A percentile compares a stretch with the other conserved stretches of the same genome.
Evolutionary conservation across 2,329 filamentous ascomycete genomes (phyloP).

Genomic region (Aureobasidium pullulans): DNA sequence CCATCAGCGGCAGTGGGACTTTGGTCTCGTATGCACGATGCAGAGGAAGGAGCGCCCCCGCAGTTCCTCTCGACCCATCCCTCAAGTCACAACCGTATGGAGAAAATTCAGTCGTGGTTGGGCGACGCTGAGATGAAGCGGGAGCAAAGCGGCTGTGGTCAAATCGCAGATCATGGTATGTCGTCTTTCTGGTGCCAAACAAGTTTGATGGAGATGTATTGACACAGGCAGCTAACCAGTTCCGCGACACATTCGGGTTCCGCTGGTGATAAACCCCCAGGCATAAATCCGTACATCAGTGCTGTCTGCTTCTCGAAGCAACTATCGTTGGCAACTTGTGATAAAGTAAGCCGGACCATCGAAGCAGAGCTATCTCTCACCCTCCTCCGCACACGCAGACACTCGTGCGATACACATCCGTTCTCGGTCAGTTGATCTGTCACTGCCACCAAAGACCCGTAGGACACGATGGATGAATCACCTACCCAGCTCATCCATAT

Average conservation of each 20-base stretch:
- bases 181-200: not conserved
- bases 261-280: not conserved
- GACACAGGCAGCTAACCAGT: not conserved
- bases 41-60: slow-evolving; percentile 46
- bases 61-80: slow-evolving; percentile 74
- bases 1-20: slow-evolving; percentile 59
- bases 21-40: slow-evolving; percentile 52
- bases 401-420: too few relatives aligned
- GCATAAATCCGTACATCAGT: not conserved
- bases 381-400: too few relatives aligned
- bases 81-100: slow-evolving; percentile 57
- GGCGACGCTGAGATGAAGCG: slow-evolving; percentile 34
- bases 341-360: too few relatives aligned
- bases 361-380: too few relatives aligned
- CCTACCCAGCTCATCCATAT: too few relatives aligned
- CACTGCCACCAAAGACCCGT: too few relatives aligned
- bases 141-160: slow-evolving; percentile 19
- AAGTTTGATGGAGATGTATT: too few relatives aligned
- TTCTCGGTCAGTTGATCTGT: too few relatives aligned
- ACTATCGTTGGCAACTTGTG: too few relatives aligned
- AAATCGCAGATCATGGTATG: slow-evolving; percentile 14
- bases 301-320: too few relatives aligned
- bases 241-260: not conserved
- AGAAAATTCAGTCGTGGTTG: slow-evolving; percentile 56
- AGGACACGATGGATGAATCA: too few relatives aligned